phyloP scores from a whole-genome alignment of 257 asterid genomes.

The Solanum acaule region DNA sequence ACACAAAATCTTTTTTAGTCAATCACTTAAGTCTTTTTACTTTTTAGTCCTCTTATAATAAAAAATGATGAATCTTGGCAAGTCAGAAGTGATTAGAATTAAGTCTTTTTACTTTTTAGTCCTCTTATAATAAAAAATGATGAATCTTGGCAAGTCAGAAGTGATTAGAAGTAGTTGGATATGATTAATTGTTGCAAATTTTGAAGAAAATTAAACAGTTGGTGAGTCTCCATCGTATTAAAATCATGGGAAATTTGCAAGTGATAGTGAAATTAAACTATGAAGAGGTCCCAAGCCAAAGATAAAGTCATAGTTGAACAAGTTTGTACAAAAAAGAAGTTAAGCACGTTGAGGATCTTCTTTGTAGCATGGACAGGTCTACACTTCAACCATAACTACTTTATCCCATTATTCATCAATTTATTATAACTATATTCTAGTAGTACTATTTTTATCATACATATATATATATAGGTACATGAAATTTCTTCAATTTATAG shows the following conservation, averaged over 20 bases:
- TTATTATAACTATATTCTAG: not conserved
- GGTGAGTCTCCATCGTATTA: not conserved
- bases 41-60: too few species aligned
- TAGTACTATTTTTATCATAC: too few species aligned
- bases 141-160: not conserved
- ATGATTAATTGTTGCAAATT: not conserved
- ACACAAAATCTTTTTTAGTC: not conserved
- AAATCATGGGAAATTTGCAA: not conserved
- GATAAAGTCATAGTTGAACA: not conserved
- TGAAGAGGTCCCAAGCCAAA: not conserved
- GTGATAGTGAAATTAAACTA: not conserved
- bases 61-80: too few species aligned
- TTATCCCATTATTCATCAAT: not conserved
- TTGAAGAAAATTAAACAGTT: not conserved
- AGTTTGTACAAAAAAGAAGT: not conserved
- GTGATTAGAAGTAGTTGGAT: not conserved
- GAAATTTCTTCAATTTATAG: too few species aligned
- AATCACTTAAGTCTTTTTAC: too few species aligned
- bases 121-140: not conserved
- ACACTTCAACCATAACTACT: not conserved
- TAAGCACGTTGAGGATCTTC: conserved; percentile 13
- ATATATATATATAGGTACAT: too few species aligned
- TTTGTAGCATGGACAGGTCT: not conserved
- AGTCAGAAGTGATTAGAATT: too few species aligned
- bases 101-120: not conserved